Conservation (phyloP, 1,139 yeast species). For the Wickerhamomyces sp. region DNA sequence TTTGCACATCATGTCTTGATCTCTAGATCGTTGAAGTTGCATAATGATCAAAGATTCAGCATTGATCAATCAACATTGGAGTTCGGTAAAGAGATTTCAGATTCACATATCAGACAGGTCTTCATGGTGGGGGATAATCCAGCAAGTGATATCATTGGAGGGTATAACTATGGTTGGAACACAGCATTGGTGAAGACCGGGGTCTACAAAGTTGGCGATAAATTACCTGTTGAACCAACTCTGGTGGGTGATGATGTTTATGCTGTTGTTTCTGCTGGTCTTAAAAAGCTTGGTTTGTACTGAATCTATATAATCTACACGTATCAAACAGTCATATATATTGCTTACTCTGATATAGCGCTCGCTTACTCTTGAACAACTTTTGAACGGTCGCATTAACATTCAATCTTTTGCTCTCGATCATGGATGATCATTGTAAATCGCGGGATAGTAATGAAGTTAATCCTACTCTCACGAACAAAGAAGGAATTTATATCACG, state of each 20-base stretch:
- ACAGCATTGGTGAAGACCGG: slow-evolving; percentile 83
- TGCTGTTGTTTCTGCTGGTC: slow-evolving; percentile 29
- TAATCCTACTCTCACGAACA: too few relatives aligned
- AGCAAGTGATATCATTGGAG: slow-evolving; percentile 86
- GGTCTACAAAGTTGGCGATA: slow-evolving; percentile 70
- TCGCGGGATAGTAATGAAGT: too few relatives aligned
- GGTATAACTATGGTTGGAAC: slow-evolving; percentile 83
- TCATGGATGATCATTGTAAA: too few relatives aligned
- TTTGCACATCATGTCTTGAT: slow-evolving; percentile 72
- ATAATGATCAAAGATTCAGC: slow-evolving; percentile 13
- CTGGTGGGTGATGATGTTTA: slow-evolving; percentile 33
- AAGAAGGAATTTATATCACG: too few relatives aligned
- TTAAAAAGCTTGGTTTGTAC: slow-evolving; percentile 20
- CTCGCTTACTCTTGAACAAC: too few relatives aligned
- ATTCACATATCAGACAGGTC: slow-evolving; percentile 35
- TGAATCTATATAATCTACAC: neutral
- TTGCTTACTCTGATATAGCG: too few relatives aligned
- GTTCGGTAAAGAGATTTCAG: slow-evolving; percentile 16
- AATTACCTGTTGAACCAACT: slow-evolving; percentile 35
- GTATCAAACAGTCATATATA: too few relatives aligned
- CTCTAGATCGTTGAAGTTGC: slow-evolving; percentile 47
- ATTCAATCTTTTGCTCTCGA: too few relatives aligned
- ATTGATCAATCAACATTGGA: slow-evolving; percentile 15
- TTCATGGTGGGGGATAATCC: slow-evolving; percentile 98
- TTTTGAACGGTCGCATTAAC: too few relatives aligned